Evolutionary conservation across 1,284 basidiomycete species (phyloP), one percentile per base, ranked within the genome.

Genomic region (Pseudozyma hubeiensis): DNA sequence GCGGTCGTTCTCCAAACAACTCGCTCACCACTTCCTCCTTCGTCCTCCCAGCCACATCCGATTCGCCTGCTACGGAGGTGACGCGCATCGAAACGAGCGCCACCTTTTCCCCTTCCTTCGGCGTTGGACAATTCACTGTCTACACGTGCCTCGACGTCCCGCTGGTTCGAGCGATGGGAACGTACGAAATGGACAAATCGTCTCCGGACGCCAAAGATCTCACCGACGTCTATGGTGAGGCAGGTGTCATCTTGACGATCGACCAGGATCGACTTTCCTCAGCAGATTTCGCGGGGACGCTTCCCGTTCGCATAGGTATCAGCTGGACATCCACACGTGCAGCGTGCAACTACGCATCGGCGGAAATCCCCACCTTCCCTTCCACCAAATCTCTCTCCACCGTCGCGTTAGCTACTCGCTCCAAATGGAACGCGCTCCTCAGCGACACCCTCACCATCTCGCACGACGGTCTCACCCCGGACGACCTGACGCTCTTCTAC

Each of bases 401-500:
- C 29, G 44, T 51, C 13, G 56, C 46, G 3, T 10, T 34, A 3
- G 14, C 45, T 5, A 60, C 64, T 2, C 58, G 66, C 40, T 29
- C 19, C 5, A 13, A 24, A 2, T 77, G 75, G 65, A 75, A 77
- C 47, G 7, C 29, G 11, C 40, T 70, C 4, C 61, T 73, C 41
- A 16, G 56, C 48, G 43, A 55, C 16, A 39, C 46, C 0, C 59
- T 57, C 5, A 54, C 61, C n/a, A 48, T 56, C 48, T 59, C 57
- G 9, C 45, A 57, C 16, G 24, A 58, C 3, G 65, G 66, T 16
- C 33, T 69, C 9, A 53, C 30, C 10, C 17, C 61, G 6, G 53
- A 68, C 47, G 56, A 64, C 7, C 54, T 87, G 3, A 85, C 88
- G 7, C 84, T 90, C 0, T 87, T 89, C 62, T 88, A 90, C 3